A percentile compares a stretch with the other conserved stretches of the same genome.
phyloP scores from a whole-genome alignment of 2,329 filamentous ascomycete species.

The Diaporthe ampelina region DNA sequence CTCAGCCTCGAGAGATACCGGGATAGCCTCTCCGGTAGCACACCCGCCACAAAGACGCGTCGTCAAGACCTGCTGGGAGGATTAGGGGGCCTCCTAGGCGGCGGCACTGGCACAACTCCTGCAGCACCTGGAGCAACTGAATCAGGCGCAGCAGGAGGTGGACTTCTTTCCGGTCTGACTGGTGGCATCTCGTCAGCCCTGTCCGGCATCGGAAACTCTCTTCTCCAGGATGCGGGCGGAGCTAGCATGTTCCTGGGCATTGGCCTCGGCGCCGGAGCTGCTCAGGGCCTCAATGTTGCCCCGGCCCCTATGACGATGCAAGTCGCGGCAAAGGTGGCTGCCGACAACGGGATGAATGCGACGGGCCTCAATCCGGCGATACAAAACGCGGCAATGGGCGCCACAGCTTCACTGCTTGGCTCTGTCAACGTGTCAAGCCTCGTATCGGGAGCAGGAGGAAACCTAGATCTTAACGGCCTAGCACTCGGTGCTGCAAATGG shows the following conservation, averaged over 20 bases:
- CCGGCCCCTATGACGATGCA: slow-evolving; percentile 40
- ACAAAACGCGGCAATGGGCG: slow-evolving; percentile 49
- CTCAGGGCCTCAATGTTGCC: slow-evolving; percentile 45
- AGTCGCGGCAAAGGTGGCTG: slow-evolving; percentile 43
- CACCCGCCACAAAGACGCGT: background rate
- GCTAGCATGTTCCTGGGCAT: slow-evolving; percentile 45
- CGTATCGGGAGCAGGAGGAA: slow-evolving; percentile 28
- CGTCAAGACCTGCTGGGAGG: background rate
- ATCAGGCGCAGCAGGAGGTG: slow-evolving; percentile 4
- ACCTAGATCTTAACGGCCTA: slow-evolving; percentile 12
- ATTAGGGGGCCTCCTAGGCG: background rate
- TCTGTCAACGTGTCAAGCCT: slow-evolving; percentile 44
- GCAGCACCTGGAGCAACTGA: background rate
- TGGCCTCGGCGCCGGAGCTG: slow-evolving; percentile 45
- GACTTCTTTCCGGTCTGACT: slow-evolving; percentile 21
- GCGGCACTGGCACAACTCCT: background rate
- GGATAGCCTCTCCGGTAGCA: background rate
- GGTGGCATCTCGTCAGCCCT: slow-evolving; percentile 32
- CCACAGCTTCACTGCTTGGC: slow-evolving; percentile 48
- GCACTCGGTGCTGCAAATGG: slow-evolving; percentile 31
- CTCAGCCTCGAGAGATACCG: slow-evolving; percentile 28
- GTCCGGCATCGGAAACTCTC: slow-evolving; percentile 32
- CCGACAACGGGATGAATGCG: slow-evolving; percentile 48
- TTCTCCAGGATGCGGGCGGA: slow-evolving; percentile 41
- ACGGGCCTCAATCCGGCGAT: slow-evolving; percentile 49